phyloP scores from a whole-genome alignment of 495 filamentous ascomycete genomes.

The Penicillium soppii region DNA sequence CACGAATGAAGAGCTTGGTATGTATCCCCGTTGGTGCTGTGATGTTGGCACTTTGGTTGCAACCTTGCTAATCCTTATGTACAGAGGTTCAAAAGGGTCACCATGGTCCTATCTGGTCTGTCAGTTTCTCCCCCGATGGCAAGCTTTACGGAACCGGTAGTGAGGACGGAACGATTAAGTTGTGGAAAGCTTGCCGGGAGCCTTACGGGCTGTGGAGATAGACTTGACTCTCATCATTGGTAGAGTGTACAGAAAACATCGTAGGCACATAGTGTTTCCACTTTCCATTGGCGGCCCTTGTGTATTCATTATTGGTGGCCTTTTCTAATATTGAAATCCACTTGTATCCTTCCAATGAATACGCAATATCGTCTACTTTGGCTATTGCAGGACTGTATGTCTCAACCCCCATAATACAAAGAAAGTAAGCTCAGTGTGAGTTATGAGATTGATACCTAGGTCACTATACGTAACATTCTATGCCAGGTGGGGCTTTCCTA shows the following conservation, averaged over 20 bases:
- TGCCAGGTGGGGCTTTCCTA: too few species aligned
- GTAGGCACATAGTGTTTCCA: background rate
- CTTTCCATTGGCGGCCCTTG: background rate
- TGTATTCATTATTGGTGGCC: background rate
- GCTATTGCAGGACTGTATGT: background rate
- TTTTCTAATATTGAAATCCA: background rate
- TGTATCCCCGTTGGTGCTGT: constrained; percentile 18
- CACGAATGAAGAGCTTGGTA: constrained; percentile 71
- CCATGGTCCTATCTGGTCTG: constrained; percentile 94
- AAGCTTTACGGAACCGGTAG: constrained; percentile 95
- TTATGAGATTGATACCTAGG: too few species aligned
- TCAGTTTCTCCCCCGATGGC: constrained; percentile 90
- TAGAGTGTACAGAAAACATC: constrained; percentile 4
- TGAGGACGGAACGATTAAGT: constrained; percentile 95
- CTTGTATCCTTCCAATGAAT: background rate
- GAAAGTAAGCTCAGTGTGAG: too few species aligned
- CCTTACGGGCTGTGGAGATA: constrained; percentile 68
- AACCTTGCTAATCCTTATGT: constrained; percentile 23
- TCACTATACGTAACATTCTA: too few species aligned
- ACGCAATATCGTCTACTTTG: background rate
- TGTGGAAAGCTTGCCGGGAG: constrained; percentile 74
- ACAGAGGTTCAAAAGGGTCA: constrained; percentile 92
- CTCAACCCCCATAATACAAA: background rate
- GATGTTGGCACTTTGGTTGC: background rate
- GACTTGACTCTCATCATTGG: constrained; percentile 2